Percentiles rank a stretch among this genome's conserved stretches.
phyloP scores from a whole-genome alignment of 2,329 filamentous ascomycete species.

The Scedosporium aurantiacum region DNA sequence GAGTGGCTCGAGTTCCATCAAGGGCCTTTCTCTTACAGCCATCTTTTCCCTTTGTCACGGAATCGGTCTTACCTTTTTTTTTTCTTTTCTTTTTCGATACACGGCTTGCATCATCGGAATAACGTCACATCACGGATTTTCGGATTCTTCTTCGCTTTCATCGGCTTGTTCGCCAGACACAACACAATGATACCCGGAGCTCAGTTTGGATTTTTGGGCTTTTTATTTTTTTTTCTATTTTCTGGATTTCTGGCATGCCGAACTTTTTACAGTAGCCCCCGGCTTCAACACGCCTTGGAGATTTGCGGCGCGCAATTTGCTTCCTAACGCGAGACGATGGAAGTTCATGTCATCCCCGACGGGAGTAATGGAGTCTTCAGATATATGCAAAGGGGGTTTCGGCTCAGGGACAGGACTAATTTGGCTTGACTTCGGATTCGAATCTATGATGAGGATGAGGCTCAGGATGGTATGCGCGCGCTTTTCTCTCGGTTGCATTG shows the following conservation, averaged over 20 bases:
- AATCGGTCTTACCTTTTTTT: background rate
- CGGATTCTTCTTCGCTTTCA: conserved; percentile 2
- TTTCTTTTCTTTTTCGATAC: conserved; percentile 8
- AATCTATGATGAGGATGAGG: too few species aligned
- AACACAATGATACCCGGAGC: conserved; percentile 6
- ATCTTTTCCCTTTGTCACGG: background rate
- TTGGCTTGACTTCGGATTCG: too few species aligned
- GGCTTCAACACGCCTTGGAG: background rate
- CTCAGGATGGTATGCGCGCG: background rate
- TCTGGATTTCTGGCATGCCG: background rate
- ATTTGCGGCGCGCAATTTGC: background rate
- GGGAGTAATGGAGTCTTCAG: too few species aligned
- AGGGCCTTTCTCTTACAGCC: background rate
- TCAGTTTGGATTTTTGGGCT: conserved; percentile 2
- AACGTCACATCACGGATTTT: conserved; percentile 17
- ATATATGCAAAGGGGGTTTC: too few species aligned
- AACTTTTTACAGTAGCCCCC: background rate
- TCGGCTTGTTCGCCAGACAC: conserved; percentile 5
- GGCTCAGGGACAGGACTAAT: too few species aligned
- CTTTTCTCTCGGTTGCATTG: background rate
- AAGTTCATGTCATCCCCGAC: too few species aligned
- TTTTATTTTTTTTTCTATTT: background rate
- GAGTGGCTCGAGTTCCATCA: too few species aligned
- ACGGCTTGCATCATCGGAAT: background rate
- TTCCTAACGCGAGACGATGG: background rate